A percentile compares a stretch with the other conserved stretches of the same genome.
phyloP scores from a whole-genome alignment of 148 eudicot genomes.

The Heliosperma pusillum region DNA sequence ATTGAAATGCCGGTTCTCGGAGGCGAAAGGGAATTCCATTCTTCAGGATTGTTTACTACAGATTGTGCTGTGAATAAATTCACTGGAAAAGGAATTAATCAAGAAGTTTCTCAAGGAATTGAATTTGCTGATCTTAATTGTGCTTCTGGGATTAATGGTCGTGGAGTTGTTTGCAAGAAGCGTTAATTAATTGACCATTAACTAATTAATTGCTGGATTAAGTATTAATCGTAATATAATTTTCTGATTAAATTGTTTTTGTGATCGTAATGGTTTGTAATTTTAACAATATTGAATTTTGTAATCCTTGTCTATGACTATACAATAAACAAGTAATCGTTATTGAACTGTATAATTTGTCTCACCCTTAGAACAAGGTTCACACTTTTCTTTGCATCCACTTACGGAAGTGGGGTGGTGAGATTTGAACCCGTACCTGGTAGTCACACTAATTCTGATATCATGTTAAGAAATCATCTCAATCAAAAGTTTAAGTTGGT shows the following conservation, averaged over 20 bases:
- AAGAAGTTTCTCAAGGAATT: background rate
- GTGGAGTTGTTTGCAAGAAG: slow-evolving; percentile 46
- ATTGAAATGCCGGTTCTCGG: slow-evolving; percentile 63
- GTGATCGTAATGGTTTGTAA: background rate
- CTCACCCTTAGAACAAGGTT: too few species aligned
- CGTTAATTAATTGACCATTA: slow-evolving; percentile 20
- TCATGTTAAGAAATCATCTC: too few species aligned
- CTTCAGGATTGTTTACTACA: slow-evolving; percentile 50
- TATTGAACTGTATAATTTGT: too few species aligned
- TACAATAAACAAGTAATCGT: background rate
- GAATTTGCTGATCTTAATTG: slow-evolving; percentile 37
- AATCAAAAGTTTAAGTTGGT: too few species aligned
- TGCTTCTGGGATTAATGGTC: slow-evolving; percentile 34
- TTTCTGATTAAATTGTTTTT: too few species aligned
- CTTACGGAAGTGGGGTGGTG: too few species aligned
- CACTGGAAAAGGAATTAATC: slow-evolving; percentile 17
- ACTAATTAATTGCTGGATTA: background rate
- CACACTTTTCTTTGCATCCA: too few species aligned
- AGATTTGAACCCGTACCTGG: too few species aligned
- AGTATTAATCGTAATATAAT: too few species aligned
- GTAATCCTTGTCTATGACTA: background rate
- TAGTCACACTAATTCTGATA: too few species aligned
- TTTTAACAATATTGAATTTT: background rate
- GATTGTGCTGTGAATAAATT: slow-evolving; percentile 53
- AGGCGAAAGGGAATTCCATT: slow-evolving; percentile 53